phyloP scores from a whole-genome alignment of 1,284 basidiomycete species.

The Sporisorium sorghi region DNA sequence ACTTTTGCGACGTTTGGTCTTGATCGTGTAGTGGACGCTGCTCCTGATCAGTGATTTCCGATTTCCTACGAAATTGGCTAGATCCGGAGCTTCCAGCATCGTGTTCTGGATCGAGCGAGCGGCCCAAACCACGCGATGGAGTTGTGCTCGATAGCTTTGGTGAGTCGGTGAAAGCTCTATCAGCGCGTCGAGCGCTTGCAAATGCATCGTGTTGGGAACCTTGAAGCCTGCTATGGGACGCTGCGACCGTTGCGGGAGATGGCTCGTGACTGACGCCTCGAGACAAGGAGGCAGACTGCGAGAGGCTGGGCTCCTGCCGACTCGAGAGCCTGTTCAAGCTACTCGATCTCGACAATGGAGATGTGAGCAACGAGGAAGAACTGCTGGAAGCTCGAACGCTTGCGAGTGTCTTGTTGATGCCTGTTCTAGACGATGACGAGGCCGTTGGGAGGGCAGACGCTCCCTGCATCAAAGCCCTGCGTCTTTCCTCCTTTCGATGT shows the following conservation, averaged over 20 bases:
- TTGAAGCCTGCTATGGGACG: slow-evolving; percentile 9
- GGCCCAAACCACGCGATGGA: slow-evolving; percentile 1
- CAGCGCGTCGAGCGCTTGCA: background rate
- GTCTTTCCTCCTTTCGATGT: slow-evolving; percentile 44
- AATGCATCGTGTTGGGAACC: slow-evolving; percentile 14
- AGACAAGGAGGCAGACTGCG: slow-evolving; percentile 8
- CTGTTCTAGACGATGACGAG: slow-evolving; percentile 23
- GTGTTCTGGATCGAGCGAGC: background rate
- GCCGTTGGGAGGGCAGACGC: slow-evolving; percentile 21
- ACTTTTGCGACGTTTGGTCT: too few relatives aligned
- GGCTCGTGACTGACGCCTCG: slow-evolving; percentile 26
- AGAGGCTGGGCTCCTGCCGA: slow-evolving; percentile 16
- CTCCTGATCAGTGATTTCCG: background rate
- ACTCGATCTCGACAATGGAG: slow-evolving; percentile 33
- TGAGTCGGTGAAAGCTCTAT: slow-evolving; percentile 25
- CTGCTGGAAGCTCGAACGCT: slow-evolving; percentile 7
- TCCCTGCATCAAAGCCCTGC: slow-evolving; percentile 38
- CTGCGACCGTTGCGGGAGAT: slow-evolving; percentile 12
- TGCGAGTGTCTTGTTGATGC: slow-evolving; percentile 26
- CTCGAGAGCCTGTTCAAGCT: slow-evolving; percentile 38
- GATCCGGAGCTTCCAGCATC: background rate
- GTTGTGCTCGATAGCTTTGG: slow-evolving; percentile 8
- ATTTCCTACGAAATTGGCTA: background rate
- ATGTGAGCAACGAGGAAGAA: slow-evolving; percentile 10
- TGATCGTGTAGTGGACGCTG: too few relatives aligned